These are phyloP conservation scores for Byssoonygena ceratinophila DNA, from an alignment of 2,329 filamentous ascomycete species.

Conservation along the genomic window DNA sequence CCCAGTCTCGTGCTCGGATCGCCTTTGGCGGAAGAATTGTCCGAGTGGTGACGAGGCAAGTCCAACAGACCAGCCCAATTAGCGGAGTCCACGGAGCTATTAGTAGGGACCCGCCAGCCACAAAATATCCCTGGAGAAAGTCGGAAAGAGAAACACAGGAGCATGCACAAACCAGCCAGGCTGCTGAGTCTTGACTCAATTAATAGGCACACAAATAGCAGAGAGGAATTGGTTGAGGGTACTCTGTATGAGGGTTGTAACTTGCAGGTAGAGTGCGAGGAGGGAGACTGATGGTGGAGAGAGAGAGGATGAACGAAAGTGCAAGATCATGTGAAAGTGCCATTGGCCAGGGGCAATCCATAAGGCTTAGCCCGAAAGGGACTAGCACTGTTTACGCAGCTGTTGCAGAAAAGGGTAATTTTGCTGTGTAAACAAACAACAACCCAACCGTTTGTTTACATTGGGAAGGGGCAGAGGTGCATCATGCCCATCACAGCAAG, in stretches of 20 bases:
- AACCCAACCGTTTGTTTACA: too few relatives aligned
- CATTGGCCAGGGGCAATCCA: constrained; percentile 1
- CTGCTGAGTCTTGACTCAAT: not conserved
- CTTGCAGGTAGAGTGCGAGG: too few relatives aligned
- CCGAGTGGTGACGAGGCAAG: not conserved
- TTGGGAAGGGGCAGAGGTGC: too few relatives aligned
- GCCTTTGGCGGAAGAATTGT: not conserved
- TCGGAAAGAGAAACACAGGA: not conserved
- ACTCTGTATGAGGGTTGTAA: too few relatives aligned
- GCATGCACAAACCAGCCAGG: not conserved
- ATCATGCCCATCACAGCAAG: not conserved
- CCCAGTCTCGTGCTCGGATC: not conserved
- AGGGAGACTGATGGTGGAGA: not conserved
- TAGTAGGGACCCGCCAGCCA: constrained; percentile 1
- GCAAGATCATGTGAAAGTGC: not conserved
- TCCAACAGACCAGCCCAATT: constrained; percentile 5
- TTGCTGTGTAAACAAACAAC: constrained; percentile 17
- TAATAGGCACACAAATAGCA: too few relatives aligned
- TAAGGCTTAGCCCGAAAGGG: constrained; percentile 5
- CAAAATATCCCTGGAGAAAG: not conserved
- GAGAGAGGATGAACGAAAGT: not conserved
- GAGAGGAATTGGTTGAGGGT: too few relatives aligned
- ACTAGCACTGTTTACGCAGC: constrained; percentile 14
- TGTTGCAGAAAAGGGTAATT: not conserved
- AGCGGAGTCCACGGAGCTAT: constrained; percentile 11